phyloP scores from a whole-genome alignment of 441 rosid genomes.

The Francoa sonchifolia region DNA sequence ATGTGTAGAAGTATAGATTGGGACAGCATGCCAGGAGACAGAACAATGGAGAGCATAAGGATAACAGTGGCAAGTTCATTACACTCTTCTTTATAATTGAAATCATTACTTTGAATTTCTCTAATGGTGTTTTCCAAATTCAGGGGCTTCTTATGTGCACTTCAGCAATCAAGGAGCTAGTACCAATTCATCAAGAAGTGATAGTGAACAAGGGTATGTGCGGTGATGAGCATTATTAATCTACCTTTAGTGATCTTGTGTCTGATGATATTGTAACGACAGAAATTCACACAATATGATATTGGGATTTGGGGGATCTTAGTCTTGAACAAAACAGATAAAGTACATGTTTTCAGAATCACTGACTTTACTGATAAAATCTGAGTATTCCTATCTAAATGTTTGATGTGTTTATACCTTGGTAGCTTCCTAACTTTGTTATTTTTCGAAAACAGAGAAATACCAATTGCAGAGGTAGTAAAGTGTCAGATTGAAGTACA shows the following conservation, averaged over 20 bases:
- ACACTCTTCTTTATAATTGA: background rate
- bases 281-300: no score
- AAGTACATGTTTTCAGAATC: no score
- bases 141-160: slow-evolving; percentile 43
- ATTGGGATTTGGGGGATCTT: no score
- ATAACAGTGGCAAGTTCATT: slow-evolving; percentile 30
- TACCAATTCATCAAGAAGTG: slow-evolving; percentile 23
- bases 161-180: slow-evolving; percentile 27
- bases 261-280: no score
- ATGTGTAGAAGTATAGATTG: slow-evolving; percentile 64
- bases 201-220: slow-evolving; percentile 30
- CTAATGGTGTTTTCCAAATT: background rate
- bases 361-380: no score
- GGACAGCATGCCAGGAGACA: slow-evolving; percentile 56
- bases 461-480: slow-evolving; percentile 34
- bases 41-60: slow-evolving; percentile 24
- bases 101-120: background rate
- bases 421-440: background rate
- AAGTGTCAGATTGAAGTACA: slow-evolving; percentile 52
- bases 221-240: background rate
- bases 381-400: no score
- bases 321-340: no score
- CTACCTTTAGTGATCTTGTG: no score
- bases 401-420: no score
- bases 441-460: slow-evolving; percentile 27